Base-by-base conservation (phyloP, 495 filamentous ascomycete genomes). In the Cetradonia linearis region DNA sequence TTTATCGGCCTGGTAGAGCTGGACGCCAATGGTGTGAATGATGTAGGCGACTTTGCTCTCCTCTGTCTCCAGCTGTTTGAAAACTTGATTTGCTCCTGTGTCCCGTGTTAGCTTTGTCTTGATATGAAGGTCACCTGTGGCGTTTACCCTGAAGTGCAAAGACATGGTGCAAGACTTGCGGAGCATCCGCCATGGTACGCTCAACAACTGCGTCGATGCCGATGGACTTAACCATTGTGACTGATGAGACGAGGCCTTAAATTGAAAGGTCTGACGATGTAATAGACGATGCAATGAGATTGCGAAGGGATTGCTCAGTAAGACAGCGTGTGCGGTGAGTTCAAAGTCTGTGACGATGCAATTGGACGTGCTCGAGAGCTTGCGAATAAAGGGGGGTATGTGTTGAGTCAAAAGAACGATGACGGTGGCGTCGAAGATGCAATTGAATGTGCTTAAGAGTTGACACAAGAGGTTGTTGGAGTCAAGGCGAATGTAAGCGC, bases 61-160 rank as follows among this genome's bases (percentile, higher is more conserved):
- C 13, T 47, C 60, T 3, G 54, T 61, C 9, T 50, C 54, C 27
- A 67, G 36, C 23, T n/a, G 47, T 13, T 42, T 20, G 14, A 63
- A 28, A 33, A 53, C 53, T 42, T 63, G 30, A 36, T 44, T 59
- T n/a, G 62, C 54, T 40, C 61, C 69, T 69, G 28, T 14, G 20
- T 37, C 27, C 42, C 31, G 8, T 25, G 18, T 64, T 30, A 64
- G 46, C 37, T 20, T 30, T 37, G 37, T 18, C 20, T 36, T 34
- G 55, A 47, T 4, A 27, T n/a, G 47, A 52, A 31, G 28, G 28
- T 42, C 25, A 60, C 23, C 14, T 1, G 14, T 33, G 38, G 6
- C 46, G 34, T 59, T 56, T 65, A 67, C 67, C 67, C 42, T 65
- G 56, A 53, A 64, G 48, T 40, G 59, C 56, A 58, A 65, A 69